Conservation (phyloP, 225 moss, liverwort and hornwort species). For the Anthoceros angustus region DNA sequence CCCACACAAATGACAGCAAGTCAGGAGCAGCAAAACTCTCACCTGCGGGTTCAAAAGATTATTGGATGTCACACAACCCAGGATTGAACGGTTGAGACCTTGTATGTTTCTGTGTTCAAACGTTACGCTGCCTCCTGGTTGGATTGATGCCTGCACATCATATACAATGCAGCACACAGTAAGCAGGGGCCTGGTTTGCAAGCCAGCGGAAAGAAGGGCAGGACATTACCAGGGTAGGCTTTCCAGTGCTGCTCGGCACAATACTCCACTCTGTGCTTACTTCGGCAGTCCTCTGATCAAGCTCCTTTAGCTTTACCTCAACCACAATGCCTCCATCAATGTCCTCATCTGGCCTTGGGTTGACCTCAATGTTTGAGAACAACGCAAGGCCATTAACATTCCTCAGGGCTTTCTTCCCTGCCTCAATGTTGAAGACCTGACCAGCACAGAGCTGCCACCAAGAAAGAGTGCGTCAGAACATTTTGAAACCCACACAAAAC, state of each 20-base stretch:
- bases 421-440: conserved; percentile 90
- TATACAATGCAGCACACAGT: background rate
- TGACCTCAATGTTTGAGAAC: conserved; percentile 93
- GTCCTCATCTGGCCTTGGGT: conserved; percentile 81
- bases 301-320: conserved; percentile 85
- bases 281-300: conserved; percentile 92
- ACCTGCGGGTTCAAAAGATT: conserved; percentile 85
- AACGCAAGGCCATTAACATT: conserved; percentile 73
- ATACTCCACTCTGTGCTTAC: conserved; percentile 96
- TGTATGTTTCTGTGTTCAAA: conserved; percentile 89
- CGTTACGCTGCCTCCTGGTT: conserved; percentile 87
- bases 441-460: conserved; percentile 39
- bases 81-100: conserved; percentile 76
- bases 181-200: background rate
- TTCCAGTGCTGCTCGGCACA: conserved; percentile 56
- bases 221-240: conserved; percentile 41
- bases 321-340: conserved; percentile 88
- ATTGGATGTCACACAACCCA: conserved; percentile 83
- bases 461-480: background rate
- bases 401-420: conserved; percentile 79
- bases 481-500: background rate
- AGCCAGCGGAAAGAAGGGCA: background rate
- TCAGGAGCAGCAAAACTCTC: background rate
- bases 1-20: background rate
- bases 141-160: conserved; percentile 43